Percentiles rank a stretch among this genome's conserved stretches.
These are phyloP conservation scores for Plasmodium sp. DNA, from an alignment of 169 alveolate genomes.

Conservation along the genomic window DNA sequence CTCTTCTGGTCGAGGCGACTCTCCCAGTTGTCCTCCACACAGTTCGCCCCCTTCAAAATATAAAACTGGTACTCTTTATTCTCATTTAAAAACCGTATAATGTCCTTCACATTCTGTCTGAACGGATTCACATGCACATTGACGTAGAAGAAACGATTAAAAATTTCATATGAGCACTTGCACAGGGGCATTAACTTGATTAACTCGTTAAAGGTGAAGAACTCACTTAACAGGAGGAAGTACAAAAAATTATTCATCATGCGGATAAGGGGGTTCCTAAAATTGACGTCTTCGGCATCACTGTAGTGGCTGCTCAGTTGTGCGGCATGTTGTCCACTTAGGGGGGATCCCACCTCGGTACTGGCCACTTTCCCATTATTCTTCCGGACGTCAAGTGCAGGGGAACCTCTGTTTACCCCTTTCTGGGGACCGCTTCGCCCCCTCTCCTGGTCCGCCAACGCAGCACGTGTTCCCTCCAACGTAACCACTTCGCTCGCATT, in stretches of 20 bases:
- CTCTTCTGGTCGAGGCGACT: not conserved
- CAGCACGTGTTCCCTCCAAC: not conserved
- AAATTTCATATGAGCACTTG: constrained; percentile 29
- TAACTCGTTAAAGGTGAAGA: constrained; percentile 36
- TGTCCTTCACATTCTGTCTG: constrained; percentile 48
- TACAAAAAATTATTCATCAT: constrained; percentile 68
- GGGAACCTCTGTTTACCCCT: not conserved
- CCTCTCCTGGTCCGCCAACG: not conserved
- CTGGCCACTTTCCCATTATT: not conserved
- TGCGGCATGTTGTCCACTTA: not conserved
- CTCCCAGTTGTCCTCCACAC: not conserved
- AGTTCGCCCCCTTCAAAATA: constrained; percentile 10
- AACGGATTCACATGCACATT: constrained; percentile 71
- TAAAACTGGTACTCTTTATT: constrained; percentile 68
- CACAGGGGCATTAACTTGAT: constrained; percentile 67
- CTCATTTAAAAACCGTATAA: constrained; percentile 32
- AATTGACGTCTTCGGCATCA: constrained; percentile 11
- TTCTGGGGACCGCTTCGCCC: not conserved
- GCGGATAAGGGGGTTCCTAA: constrained; percentile 21
- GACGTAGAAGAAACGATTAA: constrained; percentile 20
- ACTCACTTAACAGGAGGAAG: constrained; percentile 59
- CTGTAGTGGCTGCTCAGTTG: not conserved
- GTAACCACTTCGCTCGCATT: not conserved
- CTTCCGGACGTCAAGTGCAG: not conserved
- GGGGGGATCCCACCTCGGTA: not conserved